Conservation (phyloP, 1,284 basidiomycete species). For the Ceratobasidium theobromae region DNA sequence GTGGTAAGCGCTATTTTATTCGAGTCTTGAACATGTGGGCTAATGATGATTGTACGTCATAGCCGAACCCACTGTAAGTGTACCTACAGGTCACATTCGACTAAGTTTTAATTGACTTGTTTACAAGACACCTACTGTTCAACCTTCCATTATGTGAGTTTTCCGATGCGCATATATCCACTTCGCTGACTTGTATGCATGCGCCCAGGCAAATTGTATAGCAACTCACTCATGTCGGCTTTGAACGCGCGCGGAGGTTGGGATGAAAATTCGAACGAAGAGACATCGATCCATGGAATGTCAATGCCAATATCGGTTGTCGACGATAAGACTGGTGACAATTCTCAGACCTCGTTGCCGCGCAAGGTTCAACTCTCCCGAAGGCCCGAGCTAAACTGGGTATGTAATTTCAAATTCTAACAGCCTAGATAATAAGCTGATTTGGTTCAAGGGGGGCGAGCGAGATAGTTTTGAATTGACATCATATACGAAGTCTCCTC, state of each 20-base stretch:
- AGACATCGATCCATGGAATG: background rate
- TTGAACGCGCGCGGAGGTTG: constrained; percentile 11
- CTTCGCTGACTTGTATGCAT: background rate
- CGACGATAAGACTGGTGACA: too few species aligned
- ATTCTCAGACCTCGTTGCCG: too few species aligned
- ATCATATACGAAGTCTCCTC: too few species aligned
- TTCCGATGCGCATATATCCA: background rate
- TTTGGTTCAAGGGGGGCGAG: too few species aligned
- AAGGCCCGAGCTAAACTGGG: too few species aligned
- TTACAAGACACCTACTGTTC: background rate
- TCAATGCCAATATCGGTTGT: background rate
- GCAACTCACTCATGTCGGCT: constrained; percentile 14
- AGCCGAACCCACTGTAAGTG: constrained; percentile 17
- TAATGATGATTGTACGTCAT: background rate
- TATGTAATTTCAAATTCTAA: too few species aligned
- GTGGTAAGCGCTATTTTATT: constrained; percentile 39
- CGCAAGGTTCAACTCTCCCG: too few species aligned
- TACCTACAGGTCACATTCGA: background rate
- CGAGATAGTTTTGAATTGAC: too few species aligned
- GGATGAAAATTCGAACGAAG: background rate
- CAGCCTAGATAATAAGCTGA: too few species aligned
- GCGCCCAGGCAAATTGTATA: background rate
- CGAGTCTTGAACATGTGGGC: background rate
- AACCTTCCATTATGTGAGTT: constrained; percentile 15
- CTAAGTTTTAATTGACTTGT: background rate